These are phyloP conservation scores for Microcyclospora pomicola DNA, from an alignment of 2,329 filamentous ascomycete species.

Conservation along the genomic window DNA sequence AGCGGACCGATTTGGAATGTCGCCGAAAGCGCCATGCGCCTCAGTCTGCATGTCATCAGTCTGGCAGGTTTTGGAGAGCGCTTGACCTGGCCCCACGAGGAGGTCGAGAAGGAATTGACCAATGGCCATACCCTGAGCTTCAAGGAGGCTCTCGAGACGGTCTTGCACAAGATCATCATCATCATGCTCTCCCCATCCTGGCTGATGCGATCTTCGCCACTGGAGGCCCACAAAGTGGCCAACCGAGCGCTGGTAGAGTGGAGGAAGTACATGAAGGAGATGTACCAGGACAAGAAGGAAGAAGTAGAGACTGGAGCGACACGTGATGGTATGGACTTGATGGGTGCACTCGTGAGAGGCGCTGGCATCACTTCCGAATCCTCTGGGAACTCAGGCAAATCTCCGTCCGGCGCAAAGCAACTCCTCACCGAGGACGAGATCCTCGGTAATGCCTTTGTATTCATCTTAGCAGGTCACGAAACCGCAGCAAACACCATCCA, in stretches of 20 bases:
- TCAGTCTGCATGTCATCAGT: conserved; percentile 46
- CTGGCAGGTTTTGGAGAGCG: conserved; percentile 57
- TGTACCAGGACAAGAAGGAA: conserved; percentile 48
- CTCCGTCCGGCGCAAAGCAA: conserved; percentile 30
- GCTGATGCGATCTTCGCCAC: conserved; percentile 40
- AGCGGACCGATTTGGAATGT: conserved; percentile 41
- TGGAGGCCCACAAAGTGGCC: conserved; percentile 38
- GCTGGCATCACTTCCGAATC: conserved; percentile 22
- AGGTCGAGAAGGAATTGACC: conserved; percentile 21
- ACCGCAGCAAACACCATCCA: conserved; percentile 65
- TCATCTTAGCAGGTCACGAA: conserved; percentile 63
- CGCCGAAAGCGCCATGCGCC: conserved; percentile 52
- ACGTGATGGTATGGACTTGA: conserved; percentile 41
- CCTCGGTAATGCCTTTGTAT: conserved; percentile 52
- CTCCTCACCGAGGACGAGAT: conserved; percentile 50
- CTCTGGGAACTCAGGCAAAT: conserved; percentile 31
- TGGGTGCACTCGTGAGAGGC: conserved; percentile 39
- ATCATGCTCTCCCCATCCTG: conserved; percentile 47
- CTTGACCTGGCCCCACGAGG: conserved; percentile 46
- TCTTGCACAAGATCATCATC: conserved; percentile 50
- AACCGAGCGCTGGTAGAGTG: conserved; percentile 48
- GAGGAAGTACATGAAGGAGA: conserved; percentile 54
- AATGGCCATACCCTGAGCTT: conserved; percentile 51
- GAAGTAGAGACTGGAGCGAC: conserved; percentile 26
- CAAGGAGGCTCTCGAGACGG: conserved; percentile 44